phyloP scores from a whole-genome alignment of 768 basidiomycete genomes.

The Boletus sp. region DNA sequence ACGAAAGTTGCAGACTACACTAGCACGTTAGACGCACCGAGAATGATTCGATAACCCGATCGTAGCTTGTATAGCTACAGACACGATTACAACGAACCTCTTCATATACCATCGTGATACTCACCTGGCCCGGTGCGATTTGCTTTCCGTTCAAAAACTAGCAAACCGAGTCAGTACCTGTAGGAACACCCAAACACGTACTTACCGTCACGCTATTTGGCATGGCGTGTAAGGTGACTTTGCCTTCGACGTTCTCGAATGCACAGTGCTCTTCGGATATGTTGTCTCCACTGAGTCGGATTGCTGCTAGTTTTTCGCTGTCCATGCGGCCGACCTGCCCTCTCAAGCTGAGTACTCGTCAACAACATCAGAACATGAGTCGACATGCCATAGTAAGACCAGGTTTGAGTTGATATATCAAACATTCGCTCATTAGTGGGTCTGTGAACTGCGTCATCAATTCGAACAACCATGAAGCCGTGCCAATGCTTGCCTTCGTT shows the following conservation, averaged over 20 bases:
- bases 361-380: background rate
- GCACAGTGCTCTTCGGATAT: conserved; percentile 92
- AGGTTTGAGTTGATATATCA: conserved; percentile 88
- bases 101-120: conserved; percentile 16
- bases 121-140: conserved; percentile 71
- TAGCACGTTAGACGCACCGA: conserved; percentile 52
- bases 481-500: conserved; percentile 60
- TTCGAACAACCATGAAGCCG: background rate
- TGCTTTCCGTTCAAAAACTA: conserved; percentile 96
- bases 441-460: conserved; percentile 45
- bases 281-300: conserved; percentile 88
- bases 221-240: conserved; percentile 77
- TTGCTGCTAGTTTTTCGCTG: conserved; percentile 77
- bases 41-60: conserved; percentile 94
- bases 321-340: conserved; percentile 83
- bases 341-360: conserved; percentile 13
- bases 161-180: conserved; percentile 10
- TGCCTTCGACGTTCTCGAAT: conserved; percentile 84
- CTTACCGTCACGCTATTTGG: conserved; percentile 81
- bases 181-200: conserved; percentile 9
- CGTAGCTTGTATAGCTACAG: conserved; percentile 74
- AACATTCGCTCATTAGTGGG: conserved; percentile 94
- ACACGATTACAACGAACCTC: conserved; percentile 11
- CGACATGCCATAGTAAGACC: conserved; percentile 71
- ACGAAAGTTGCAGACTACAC: background rate